A percentile compares a stretch with the other conserved stretches of the same genome.
phyloP scores from a whole-genome alignment of 164 flowering plant genomes.

The Stephania japonica region DNA sequence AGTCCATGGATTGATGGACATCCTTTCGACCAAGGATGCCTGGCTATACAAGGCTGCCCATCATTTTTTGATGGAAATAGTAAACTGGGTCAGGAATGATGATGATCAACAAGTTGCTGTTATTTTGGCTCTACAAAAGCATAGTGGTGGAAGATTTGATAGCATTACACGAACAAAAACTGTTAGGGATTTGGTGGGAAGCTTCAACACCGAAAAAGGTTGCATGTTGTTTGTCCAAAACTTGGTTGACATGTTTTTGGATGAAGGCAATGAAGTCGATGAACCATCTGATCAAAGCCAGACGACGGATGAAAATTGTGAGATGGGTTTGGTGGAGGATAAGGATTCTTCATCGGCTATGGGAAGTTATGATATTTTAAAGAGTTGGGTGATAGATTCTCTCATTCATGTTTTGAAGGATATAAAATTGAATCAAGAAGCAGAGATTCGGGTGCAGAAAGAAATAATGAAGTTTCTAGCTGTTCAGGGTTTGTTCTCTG shows the following conservation, averaged over 20 bases:
- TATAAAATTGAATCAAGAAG: constrained; percentile 58
- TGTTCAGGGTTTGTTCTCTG: constrained; percentile 87
- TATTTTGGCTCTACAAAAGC: constrained; percentile 72
- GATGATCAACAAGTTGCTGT: constrained; percentile 70
- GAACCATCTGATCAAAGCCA: constrained; percentile 97
- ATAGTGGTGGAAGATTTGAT: constrained; percentile 83
- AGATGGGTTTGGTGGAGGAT: constrained; percentile 66
- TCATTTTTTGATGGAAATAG: constrained; percentile 56
- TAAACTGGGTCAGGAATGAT: constrained; percentile 53
- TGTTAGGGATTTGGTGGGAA: constrained; percentile 59
- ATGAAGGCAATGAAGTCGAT: constrained; percentile 58
- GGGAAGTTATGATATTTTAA: constrained; percentile 54
- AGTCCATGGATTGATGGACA: constrained; percentile 82
- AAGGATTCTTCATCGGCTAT: constrained; percentile 43
- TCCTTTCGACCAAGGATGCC: constrained; percentile 70
- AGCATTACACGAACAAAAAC: constrained; percentile 61
- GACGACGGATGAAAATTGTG: constrained; percentile 90
- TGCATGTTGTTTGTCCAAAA: constrained; percentile 67
- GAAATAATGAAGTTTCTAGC: constrained; percentile 84
- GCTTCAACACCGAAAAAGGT: constrained; percentile 68
- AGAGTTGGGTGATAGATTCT: constrained; percentile 80
- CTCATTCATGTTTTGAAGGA: constrained; percentile 63
- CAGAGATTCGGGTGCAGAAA: constrained; percentile 59
- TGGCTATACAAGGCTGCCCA: constrained; percentile 86
- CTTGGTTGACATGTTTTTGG: constrained; percentile 70